A percentile compares a stretch with the other conserved stretches of the same genome.
phyloP scores from a whole-genome alignment of 2,329 filamentous ascomycete genomes.

The Cercospora zeae-maydis region DNA sequence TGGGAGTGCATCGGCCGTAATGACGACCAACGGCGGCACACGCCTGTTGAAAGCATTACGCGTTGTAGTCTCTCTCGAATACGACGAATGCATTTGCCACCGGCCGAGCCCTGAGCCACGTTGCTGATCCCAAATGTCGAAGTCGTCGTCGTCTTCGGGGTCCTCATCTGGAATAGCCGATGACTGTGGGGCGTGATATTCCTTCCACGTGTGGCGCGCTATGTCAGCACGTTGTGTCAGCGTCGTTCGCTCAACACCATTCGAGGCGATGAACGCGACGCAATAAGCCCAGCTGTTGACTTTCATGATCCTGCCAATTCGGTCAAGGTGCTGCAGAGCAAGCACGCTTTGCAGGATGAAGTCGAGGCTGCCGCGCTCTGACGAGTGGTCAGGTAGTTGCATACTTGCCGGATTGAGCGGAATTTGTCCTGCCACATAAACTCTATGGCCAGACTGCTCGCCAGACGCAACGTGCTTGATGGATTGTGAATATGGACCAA shows the following conservation, averaged over 20 bases:
- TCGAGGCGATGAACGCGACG: constrained; percentile 66
- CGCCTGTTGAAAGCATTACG: not conserved
- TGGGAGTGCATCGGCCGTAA: constrained; percentile 73
- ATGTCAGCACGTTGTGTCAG: constrained; percentile 8
- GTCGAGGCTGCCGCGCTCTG: not conserved
- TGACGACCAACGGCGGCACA: constrained; percentile 66
- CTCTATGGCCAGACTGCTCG: constrained; percentile 30
- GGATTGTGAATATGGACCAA: constrained; percentile 93
- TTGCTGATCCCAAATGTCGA: constrained; percentile 64
- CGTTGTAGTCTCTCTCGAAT: constrained; percentile 12
- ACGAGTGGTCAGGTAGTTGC: constrained; percentile 46
- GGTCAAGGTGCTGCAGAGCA: constrained; percentile 83
- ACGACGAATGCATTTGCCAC: constrained; percentile 36
- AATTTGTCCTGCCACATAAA: constrained; percentile 86
- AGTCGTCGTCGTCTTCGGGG: constrained; percentile 50
- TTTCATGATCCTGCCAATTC: constrained; percentile 69
- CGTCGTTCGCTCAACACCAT: constrained; percentile 34
- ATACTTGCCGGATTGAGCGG: constrained; percentile 79
- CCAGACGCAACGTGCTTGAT: constrained; percentile 51
- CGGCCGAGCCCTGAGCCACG: constrained; percentile 43
- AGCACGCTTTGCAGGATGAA: constrained; percentile 60
- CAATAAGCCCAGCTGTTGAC: constrained; percentile 72
- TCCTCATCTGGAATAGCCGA: constrained; percentile 15
- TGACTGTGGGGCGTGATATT: constrained; percentile 16
- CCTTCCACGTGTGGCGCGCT: constrained; percentile 44